Base-by-base conservation (phyloP, 805 yeast genomes). In the Blastobotrys robertii region DNA sequence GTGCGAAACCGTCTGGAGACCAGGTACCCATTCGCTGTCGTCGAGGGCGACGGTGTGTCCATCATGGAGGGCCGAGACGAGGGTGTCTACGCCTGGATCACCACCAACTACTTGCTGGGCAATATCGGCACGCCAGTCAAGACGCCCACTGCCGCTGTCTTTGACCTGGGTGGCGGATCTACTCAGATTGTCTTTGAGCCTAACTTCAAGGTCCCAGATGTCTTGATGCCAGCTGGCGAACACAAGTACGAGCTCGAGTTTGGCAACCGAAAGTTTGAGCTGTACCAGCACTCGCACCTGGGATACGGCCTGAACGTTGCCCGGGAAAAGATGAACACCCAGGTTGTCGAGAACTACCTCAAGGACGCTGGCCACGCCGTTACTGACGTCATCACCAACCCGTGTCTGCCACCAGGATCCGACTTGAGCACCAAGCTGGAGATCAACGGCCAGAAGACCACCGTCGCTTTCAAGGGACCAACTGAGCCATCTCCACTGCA, bases 111-210 rank as follows among this genome's bases (percentile, higher is more conserved):
- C 62, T 68, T 92, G 51, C 72, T 90, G 53, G 97, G 97, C 34
- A 92, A 90, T 67, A 90, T 92, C 61, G 98, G 97, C 11, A 60
- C 71, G n/a, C 61, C 64, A 29, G 79, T 76, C 34, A 81, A 81
- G 63, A 61, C 66, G 19, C 87, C 95, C 28, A 92, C 98, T 9
- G 95, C 94, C 39, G 98, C 97, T 15, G 95, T 92, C 8, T 92
- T 92, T 58, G 99, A 92, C 63, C 74, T 92, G 47, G 99, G 98
- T 54, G 98, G 98, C 57, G 97, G 97, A 3, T 86, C 97, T 5
- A 92, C 99, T 10, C 98, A 94, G 67, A 87, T 92, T 66, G 99
- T 92, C 5, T 92, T 92, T 63, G 97, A 92, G 69, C 99, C 99
- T 15, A 73, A 73, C n/a, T 78, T 79, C 58, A 53, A 57, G 25